phyloP scores from a whole-genome alignment of 192 early-diverging fungal species.

The Entomortierella parvispora region DNA sequence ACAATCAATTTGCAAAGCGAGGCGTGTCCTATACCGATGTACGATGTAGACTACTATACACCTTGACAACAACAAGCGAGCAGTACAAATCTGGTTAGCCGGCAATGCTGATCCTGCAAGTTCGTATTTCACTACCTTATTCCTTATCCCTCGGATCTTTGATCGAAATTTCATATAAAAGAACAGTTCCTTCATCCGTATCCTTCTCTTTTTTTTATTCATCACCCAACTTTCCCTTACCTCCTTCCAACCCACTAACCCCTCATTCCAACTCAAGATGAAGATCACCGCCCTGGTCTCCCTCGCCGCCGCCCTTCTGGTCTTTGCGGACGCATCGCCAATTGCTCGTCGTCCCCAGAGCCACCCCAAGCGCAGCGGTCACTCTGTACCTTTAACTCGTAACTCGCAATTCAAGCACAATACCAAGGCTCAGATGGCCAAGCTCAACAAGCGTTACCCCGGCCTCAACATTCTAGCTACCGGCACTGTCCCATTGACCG shows the following conservation, averaged over 20 bases:
- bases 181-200: too few species aligned
- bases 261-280: neutral
- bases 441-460: conserved; percentile 1
- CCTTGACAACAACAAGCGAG: too few species aligned
- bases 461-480: neutral
- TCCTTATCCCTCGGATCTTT: too few species aligned
- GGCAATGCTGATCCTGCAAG: too few species aligned
- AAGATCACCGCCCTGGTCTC: conserved; percentile 3
- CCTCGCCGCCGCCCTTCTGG: neutral
- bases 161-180: too few species aligned
- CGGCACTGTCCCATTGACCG: conserved; percentile 22
- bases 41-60: too few species aligned
- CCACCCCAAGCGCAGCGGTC: neutral
- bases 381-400: neutral
- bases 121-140: too few species aligned
- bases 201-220: too few species aligned
- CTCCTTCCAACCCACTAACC: neutral
- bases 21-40: too few species aligned
- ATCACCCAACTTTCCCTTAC: neutral
- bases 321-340: neutral
- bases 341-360: neutral
- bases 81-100: too few species aligned
- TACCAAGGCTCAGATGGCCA: neutral
- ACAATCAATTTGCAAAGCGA: too few species aligned
- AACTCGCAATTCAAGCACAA: neutral